Percentiles rank a stretch among this genome's conserved stretches.
Conservation (phyloP, 164 flowering plant species). For the Piper longum region DNA sequence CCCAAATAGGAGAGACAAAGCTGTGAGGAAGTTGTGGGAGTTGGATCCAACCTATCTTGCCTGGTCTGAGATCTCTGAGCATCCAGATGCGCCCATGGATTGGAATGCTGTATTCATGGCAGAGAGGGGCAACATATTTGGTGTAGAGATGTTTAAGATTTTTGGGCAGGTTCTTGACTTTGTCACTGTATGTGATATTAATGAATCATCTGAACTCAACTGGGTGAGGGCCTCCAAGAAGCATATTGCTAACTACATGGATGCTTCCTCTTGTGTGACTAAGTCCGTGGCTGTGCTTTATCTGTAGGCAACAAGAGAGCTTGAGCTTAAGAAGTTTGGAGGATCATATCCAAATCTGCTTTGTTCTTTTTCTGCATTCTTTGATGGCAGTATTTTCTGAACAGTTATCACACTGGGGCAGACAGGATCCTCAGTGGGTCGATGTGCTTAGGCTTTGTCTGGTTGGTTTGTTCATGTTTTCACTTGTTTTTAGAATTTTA, state of each 20-base stretch:
- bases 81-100: slow-evolving; percentile 99
- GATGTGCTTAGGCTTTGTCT: background rate
- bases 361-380: background rate
- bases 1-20: slow-evolving; percentile 65
- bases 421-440: background rate
- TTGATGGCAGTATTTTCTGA: background rate
- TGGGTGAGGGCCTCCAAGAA: slow-evolving; percentile 78
- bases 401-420: background rate
- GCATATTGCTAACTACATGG: slow-evolving; percentile 59
- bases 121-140: slow-evolving; percentile 53
- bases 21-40: slow-evolving; percentile 90
- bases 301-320: slow-evolving; percentile 24
- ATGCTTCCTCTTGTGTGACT: slow-evolving; percentile 76
- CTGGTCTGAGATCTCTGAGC: slow-evolving; percentile 74
- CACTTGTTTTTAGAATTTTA: too few relatives aligned
- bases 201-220: slow-evolving; percentile 21
- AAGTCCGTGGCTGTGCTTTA: slow-evolving; percentile 69
- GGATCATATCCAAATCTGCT: background rate
- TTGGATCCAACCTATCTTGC: slow-evolving; percentile 44
- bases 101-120: slow-evolving; percentile 90
- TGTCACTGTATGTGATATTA: slow-evolving; percentile 52
- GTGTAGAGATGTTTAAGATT: slow-evolving; percentile 92
- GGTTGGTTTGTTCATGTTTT: background rate
- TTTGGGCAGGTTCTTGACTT: slow-evolving; percentile 92
- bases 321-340: background rate